phyloP scores from a whole-genome alignment of 164 flowering plant genomes.

The Magnolia kwangsiensis region DNA sequence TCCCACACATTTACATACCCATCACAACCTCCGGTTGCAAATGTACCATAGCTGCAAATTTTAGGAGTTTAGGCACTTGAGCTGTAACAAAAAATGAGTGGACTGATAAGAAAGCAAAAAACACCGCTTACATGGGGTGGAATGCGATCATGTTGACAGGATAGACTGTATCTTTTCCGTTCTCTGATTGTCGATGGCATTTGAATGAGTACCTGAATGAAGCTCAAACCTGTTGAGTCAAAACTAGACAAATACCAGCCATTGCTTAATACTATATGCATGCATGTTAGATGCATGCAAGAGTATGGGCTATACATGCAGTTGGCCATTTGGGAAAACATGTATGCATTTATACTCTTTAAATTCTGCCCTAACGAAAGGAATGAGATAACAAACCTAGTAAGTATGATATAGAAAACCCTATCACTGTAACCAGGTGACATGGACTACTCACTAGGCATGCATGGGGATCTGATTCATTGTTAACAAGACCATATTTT shows the following conservation, averaged over 20 bases:
- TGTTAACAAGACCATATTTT: not conserved
- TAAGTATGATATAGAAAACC: too few species aligned
- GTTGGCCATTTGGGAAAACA: not conserved
- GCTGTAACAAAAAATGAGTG: not conserved
- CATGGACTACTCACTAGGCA: not conserved
- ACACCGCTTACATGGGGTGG: conserved; percentile 90
- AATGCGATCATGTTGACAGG: conserved; percentile 96
- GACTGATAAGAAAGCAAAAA: not conserved
- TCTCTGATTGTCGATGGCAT: conserved; percentile 95
- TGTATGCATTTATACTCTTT: not conserved
- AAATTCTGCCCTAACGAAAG: not conserved
- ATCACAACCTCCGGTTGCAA: conserved; percentile 87
- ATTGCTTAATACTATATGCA: not conserved
- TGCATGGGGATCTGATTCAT: not conserved
- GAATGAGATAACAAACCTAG: not conserved
- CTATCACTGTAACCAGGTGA: not conserved
- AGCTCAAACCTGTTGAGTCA: not conserved
- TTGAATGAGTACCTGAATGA: conserved; percentile 90
- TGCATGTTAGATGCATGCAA: not conserved
- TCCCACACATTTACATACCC: conserved; percentile 18
- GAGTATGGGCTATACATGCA: not conserved
- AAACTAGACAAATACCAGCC: not conserved
- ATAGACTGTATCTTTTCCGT: conserved; percentile 93
- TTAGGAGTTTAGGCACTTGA: not conserved
- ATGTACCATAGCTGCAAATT: conserved; percentile 74